Evolutionary conservation across 805 yeast genomes (phyloP), one percentile per base, ranked within the genome.

Genomic region (Saccharomycopsis fibuligera): DNA sequence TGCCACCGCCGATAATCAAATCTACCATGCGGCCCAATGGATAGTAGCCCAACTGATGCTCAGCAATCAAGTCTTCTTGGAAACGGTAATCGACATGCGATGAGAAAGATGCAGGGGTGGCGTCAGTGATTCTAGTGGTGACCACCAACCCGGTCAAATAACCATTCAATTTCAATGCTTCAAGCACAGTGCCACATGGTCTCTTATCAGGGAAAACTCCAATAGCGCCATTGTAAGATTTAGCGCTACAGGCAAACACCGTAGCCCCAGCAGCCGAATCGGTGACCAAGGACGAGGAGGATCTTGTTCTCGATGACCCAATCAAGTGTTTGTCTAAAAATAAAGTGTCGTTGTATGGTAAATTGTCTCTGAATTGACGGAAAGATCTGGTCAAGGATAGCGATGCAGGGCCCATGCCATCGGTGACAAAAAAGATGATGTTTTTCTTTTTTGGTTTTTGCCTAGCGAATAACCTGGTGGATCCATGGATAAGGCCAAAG

Each of bases 231-330:
- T 90, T 90, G 66, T 86, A 88, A 4, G 89, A 69, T 68, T 90
- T 90, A 58, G 79, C 60, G 4, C 81, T 91, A 64, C 96, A 87
- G 0, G 95, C 73, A 60, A 89, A 90, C 1, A 96, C 96, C 12
- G 96, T 88, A 14, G 96, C 98, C 14, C 96, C 97, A 2, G 98
- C 98, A 9, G 98, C 98, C 25, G 96, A 86, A 63, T 90, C 98
- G 0, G 98, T 90, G 51, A 90, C 78, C 58, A 86, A 69, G 1
- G 95, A 84, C 54, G 73, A 70, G 23, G 79, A 77, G 16, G 96
- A 85, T 53, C 89, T 73, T 0, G 98, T 90, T 57, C 97, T 75
- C 6, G 95, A 84, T 22, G 85, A 74, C 24, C 98, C 98, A 45
- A 89, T 75, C 41, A 88, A 66, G 61, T 81, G 77, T 51, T 75